Base-by-base conservation (phyloP, 352 stramenopile genomes). In the Thraustotheca clavata region DNA sequence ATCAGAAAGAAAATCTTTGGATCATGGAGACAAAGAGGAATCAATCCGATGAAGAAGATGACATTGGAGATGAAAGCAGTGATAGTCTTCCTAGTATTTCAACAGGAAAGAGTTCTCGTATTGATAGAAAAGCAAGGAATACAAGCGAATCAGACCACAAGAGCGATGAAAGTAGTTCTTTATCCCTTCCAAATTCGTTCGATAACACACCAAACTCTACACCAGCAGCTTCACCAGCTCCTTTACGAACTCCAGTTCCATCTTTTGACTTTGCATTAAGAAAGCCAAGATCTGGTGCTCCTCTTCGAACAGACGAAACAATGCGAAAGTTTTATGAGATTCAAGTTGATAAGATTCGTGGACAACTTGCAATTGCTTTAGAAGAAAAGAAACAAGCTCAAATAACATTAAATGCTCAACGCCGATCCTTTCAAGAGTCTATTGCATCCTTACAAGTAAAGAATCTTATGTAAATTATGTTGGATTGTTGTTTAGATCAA, bases 301-400 rank as follows among this genome's bases (percentile, higher is more conserved):
- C 55, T 5, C n/a, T 33, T 9, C 35, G 0, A 47, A 73, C 3
- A 55, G 34, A 62, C 47, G 59, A 77, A 12, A 70, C 88, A 35
- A 86, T 91, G 78, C 82, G 85, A 60, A 85, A 84, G 65, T 89
- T 91, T 47, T 92, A 89, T 67, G 79, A 90, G 68, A 76, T 81
- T 24, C 82, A 91, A 59, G 82, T 89, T n/a, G 76, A 81, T 12
- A 84, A 88, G 66, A 79, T 91, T 32, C 77, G 83, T 43, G 60
- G 71, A 22, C 80, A 92, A 60, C 67, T 90, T 27, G 69, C 67
- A 0, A 40, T 83, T 8, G 70, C 71, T 40, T 69, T 76, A 7
- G 76, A 86, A 26, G 62, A 73, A 0, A 76, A 89, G 33, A 72
- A 59, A 8, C 73, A 83, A 29, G 49, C 80, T 11, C 76, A 90